Evolutionary conservation across 1,139 yeast species (phyloP).

Genomic region (Maudiozyma humilis): DNA sequence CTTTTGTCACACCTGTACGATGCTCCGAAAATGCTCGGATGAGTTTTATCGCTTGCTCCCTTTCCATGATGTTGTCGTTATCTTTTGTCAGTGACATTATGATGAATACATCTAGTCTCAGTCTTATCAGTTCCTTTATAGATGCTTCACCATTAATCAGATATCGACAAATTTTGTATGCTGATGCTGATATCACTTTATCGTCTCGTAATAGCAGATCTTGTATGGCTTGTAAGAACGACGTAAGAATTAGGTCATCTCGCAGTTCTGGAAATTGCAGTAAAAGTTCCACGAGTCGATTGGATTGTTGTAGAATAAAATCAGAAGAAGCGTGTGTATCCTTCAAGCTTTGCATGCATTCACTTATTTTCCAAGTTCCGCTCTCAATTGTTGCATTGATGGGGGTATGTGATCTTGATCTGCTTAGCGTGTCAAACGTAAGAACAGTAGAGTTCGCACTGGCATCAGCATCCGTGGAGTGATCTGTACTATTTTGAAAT

Average conservation of each 20-base stretch:
- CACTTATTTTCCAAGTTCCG: conserved; percentile 45
- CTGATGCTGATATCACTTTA: conserved; percentile 64
- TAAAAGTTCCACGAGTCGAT: conserved; percentile 53
- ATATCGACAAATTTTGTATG: conserved; percentile 65
- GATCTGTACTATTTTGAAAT: neutral
- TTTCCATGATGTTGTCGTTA: conserved; percentile 47
- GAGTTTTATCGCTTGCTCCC: conserved; percentile 72
- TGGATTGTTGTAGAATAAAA: conserved; percentile 49
- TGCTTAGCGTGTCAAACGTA: neutral
- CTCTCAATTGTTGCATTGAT: conserved; percentile 24
- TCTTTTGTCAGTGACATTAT: conserved; percentile 58
- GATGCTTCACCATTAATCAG: conserved; percentile 50
- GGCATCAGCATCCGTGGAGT: neutral
- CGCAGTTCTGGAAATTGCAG: conserved; percentile 53
- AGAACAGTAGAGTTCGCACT: neutral
- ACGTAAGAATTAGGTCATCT: conserved; percentile 55
- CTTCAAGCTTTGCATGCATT: conserved; percentile 39
- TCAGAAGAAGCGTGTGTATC: conserved; percentile 39
- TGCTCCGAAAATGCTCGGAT: conserved; percentile 54
- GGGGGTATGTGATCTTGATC: conserved; percentile 5
- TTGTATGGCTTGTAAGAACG: conserved; percentile 54
- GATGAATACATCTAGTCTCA: conserved; percentile 54
- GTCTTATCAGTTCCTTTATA: conserved; percentile 38
- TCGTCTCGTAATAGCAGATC: conserved; percentile 50
- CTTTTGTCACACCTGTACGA: conserved; percentile 45